A percentile compares a stretch with the other conserved stretches of the same genome.
Evolutionary conservation across 371 early-diverging fungal genomes (phyloP).

Genomic region (Enterocytospora artemiae): DNA sequence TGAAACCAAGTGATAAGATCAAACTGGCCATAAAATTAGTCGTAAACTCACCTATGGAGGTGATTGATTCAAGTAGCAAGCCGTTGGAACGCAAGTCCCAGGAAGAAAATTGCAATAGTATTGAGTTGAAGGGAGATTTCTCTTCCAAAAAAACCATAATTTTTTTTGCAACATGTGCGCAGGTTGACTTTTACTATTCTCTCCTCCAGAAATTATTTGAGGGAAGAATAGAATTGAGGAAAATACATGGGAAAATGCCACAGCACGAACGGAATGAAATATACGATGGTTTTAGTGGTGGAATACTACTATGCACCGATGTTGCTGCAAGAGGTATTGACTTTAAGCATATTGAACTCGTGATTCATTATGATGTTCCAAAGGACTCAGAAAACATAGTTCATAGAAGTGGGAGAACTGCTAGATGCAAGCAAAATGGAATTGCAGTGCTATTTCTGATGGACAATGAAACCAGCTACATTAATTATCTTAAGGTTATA

Average conservation of each 20-base stretch:
- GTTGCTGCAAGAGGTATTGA: conserved; percentile 55
- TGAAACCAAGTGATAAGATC: not conserved
- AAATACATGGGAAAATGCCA: conserved; percentile 53
- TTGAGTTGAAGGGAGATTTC: conserved; percentile 6
- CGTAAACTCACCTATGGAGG: no score
- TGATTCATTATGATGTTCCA: conserved; percentile 68
- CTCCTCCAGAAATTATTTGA: not conserved
- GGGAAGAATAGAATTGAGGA: conserved; percentile 5
- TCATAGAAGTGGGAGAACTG: conserved; percentile 93
- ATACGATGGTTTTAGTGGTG: conserved; percentile 16
- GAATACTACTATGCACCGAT: conserved; percentile 53
- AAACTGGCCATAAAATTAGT: no score
- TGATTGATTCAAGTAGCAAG: no score
- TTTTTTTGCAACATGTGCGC: conserved; percentile 53
- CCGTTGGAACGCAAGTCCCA: conserved; percentile 3
- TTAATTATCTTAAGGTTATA: conserved; percentile 42
- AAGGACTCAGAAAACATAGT: conserved; percentile 84
- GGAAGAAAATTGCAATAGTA: conserved; percentile 18
- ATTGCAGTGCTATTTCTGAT: conserved; percentile 62
- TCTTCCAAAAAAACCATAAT: conserved; percentile 42
- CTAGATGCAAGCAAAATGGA: conserved; percentile 75
- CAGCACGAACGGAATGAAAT: conserved; percentile 46
- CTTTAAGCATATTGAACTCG: conserved; percentile 46
- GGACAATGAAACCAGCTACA: conserved; percentile 48
- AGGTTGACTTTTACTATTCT: conserved; percentile 57